Evolutionary conservation across 2,329 filamentous ascomycete species (phyloP).

Genomic region (Ophiosphaerella korrae): DNA sequence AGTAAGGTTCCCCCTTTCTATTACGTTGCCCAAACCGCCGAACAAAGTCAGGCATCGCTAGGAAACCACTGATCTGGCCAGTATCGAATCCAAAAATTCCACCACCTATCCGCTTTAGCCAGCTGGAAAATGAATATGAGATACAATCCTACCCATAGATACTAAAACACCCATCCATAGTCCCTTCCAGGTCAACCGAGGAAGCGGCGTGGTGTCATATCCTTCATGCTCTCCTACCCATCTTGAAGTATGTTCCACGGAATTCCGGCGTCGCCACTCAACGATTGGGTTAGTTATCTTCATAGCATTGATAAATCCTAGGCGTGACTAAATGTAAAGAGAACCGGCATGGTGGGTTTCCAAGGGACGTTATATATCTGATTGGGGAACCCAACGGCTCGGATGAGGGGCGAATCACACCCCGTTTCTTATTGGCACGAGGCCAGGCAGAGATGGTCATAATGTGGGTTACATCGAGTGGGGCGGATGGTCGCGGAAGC

Average conservation of each 20-base stretch:
- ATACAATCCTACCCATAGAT: slow-evolving; percentile 29
- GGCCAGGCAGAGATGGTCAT: slow-evolving; percentile 4
- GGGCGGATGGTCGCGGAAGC: slow-evolving; percentile 13
- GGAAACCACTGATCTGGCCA: slow-evolving; percentile 39
- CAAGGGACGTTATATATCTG: slow-evolving; percentile 5
- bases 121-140: background rate
- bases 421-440: slow-evolving; percentile 10
- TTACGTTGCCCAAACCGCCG: slow-evolving; percentile 24
- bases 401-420: background rate
- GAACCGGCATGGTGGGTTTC: background rate
- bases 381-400: background rate
- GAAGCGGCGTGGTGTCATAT: slow-evolving; percentile 29
- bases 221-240: slow-evolving; percentile 27
- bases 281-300: slow-evolving; percentile 22
- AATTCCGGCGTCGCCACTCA: slow-evolving; percentile 19
- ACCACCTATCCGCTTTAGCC: slow-evolving; percentile 25
- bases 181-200: slow-evolving; percentile 23
- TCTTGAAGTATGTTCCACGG: slow-evolving; percentile 17
- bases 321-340: background rate
- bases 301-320: background rate
- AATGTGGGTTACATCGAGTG: slow-evolving; percentile 2
- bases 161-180: slow-evolving; percentile 36
- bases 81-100: slow-evolving; percentile 33
- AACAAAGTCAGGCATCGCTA: slow-evolving; percentile 38
- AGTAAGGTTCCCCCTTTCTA: slow-evolving; percentile 24